Conservation (phyloP, 352 stramenopile species). For the Pythium guiyangense region DNA sequence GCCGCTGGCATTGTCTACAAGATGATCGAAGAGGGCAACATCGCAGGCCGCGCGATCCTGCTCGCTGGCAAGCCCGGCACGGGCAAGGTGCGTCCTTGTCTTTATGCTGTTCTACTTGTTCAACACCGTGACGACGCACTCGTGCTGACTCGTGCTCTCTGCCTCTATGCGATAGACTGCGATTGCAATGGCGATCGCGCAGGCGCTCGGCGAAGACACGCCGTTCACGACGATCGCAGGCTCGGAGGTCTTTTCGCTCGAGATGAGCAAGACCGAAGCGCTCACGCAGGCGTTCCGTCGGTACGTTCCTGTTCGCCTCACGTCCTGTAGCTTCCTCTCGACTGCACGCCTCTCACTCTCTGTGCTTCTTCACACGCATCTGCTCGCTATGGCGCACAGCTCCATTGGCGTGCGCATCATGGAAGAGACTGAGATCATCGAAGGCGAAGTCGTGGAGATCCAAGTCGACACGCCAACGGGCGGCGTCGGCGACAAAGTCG, state of each 20-base stretch:
- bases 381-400: conserved; percentile 9
- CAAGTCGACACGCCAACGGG: conserved; percentile 92
- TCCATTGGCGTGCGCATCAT: conserved; percentile 98
- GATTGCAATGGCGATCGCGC: conserved; percentile 97
- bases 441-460: conserved; percentile 99
- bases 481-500: conserved; percentile 75
- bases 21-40: conserved; percentile 99
- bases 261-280: conserved; percentile 99
- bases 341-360: background rate
- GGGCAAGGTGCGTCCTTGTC: conserved; percentile 64
- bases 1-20: conserved; percentile 95
- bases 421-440: conserved; percentile 99
- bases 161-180: conserved; percentile 69
- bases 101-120: background rate
- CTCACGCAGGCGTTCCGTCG: conserved; percentile 97
- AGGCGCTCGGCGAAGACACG: conserved; percentile 97
- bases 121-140: background rate
- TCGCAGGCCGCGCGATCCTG: conserved; percentile 95
- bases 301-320: conserved; percentile 9
- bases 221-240: conserved; percentile 98
- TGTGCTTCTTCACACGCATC: background rate
- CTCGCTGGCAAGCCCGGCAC: conserved; percentile 96
- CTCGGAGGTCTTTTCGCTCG: conserved; percentile 98
- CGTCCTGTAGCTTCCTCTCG: background rate
- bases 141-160: background rate